Evolutionary conservation across 257 asterid species (phyloP), one percentile per base, ranked within the genome.

Genomic region (Scutellaria barbata): DNA sequence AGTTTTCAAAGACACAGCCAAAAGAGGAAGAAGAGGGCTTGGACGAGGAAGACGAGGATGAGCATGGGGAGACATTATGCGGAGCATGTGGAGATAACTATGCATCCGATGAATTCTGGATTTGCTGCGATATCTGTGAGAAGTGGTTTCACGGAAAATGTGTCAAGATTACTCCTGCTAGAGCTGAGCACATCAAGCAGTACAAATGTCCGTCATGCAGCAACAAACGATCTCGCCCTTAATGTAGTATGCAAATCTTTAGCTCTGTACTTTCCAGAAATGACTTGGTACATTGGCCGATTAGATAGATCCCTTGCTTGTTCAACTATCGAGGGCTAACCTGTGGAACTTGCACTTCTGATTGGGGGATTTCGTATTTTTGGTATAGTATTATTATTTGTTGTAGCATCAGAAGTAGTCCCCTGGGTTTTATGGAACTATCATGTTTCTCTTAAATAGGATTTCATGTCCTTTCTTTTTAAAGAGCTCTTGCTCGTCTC

Each of bases 81-180:
- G 96, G 97, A 0, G 81, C 85, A 8, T 91, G 97, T 68, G 87
- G 86, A 0, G 87, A 83, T 22, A 85, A 81, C 69, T 87, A 89
- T 53, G 86, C 84, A 47, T 75, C 88, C 0, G 90, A 85, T 61
- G 93, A 87, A 51, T 92, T 87, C 80, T 89, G 96, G 96, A 92
- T 92, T 53, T 89, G 89, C 77, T 92, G 98, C 14, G 96, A 92
- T 74, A 71, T 79, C 14, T 89, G 96, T 39, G 94, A 89, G 85
- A 88, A 76, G 73, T 92, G 98, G 98, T 89, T 88, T 78, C 98
- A 89, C 53, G 98, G 98, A 13, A 80, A 89, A 75, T 92, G 96
- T n/a, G 96, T 89, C 72, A 89, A 89, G 86, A 86, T 92, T 43
- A 89, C 93, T 16, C 92, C 93, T 33, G 89, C 96, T 41, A 80